Conservation (phyloP, 164 flowering plant genomes). For the Dillenia turbinata region DNA sequence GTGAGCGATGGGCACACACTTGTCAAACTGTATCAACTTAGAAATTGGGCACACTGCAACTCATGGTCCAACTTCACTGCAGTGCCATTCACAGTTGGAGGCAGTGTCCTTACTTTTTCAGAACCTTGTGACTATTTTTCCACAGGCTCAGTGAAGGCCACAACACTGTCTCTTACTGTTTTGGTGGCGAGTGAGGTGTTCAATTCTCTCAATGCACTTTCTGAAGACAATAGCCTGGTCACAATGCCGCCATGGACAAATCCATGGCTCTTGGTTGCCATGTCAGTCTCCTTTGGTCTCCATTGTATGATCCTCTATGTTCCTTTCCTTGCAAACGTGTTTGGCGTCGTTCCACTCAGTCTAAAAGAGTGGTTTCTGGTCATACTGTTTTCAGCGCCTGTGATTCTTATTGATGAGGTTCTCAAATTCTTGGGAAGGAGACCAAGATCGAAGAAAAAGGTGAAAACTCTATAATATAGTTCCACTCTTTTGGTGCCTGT, state of each 20-base stretch:
- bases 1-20: slow-evolving; percentile 73
- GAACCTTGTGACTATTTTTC: slow-evolving; percentile 87
- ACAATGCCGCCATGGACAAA: slow-evolving; percentile 91
- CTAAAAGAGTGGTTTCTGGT: slow-evolving; percentile 75
- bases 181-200: slow-evolving; percentile 93
- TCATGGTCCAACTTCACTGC: slow-evolving; percentile 71
- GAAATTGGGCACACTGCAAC: slow-evolving; percentile 71
- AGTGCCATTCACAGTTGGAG: slow-evolving; percentile 53
- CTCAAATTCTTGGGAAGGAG: slow-evolving; percentile 62
- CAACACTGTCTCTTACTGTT: slow-evolving; percentile 84
- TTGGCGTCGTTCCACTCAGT: slow-evolving; percentile 68
- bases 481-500: background rate
- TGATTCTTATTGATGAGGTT: slow-evolving; percentile 70
- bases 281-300: slow-evolving; percentile 76
- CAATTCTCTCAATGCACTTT: slow-evolving; percentile 85
- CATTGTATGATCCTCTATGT: slow-evolving; percentile 76
- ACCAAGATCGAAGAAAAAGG: slow-evolving; percentile 31
- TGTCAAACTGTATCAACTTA: slow-evolving; percentile 70
- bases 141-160: slow-evolving; percentile 79
- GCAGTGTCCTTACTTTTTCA: slow-evolving; percentile 43
- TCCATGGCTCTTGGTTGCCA: slow-evolving; percentile 87
- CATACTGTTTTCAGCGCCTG: slow-evolving; percentile 64
- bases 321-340: slow-evolving; percentile 74
- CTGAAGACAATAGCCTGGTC: slow-evolving; percentile 81
- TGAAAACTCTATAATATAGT: slow-evolving; percentile 32